These are phyloP conservation scores for Amphicarpaea edgeworthii DNA, from an alignment of 306 rosid genomes.

Conservation along the genomic window DNA sequence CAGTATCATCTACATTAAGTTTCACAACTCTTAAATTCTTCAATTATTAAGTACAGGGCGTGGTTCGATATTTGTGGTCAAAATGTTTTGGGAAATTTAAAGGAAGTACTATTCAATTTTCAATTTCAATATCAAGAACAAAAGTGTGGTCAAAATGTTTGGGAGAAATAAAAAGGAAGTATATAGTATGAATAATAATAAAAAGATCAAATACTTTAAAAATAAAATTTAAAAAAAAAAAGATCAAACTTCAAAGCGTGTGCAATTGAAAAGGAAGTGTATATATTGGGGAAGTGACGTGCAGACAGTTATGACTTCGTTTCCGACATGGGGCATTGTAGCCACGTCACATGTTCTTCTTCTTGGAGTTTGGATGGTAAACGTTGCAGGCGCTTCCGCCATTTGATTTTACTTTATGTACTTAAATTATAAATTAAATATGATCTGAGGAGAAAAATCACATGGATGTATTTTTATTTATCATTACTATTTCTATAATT, in stretches of 20 bases:
- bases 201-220: no score
- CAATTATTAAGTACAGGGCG: not conserved
- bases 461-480: no score
- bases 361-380: not conserved
- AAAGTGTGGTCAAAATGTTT: not conserved
- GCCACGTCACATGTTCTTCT: slow-evolving; percentile 26
- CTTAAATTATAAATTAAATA: no score
- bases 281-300: not conserved
- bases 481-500: no score
- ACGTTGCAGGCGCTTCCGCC: no score
- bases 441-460: no score
- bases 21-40: not conserved
- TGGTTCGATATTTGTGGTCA: not conserved
- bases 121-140: not conserved
- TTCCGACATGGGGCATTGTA: not conserved
- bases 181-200: not conserved
- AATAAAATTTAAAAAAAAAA: no score
- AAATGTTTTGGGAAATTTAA: not conserved
- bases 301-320: slow-evolving; percentile 13
- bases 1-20: not conserved
- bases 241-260: no score
- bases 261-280: not conserved
- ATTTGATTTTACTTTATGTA: no score
- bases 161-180: no score
- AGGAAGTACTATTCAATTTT: no score